A percentile compares a stretch with the other conserved stretches of the same genome.
Conservation (phyloP, 2,329 filamentous ascomycete genomes). For the Byssochlamys sp. region DNA sequence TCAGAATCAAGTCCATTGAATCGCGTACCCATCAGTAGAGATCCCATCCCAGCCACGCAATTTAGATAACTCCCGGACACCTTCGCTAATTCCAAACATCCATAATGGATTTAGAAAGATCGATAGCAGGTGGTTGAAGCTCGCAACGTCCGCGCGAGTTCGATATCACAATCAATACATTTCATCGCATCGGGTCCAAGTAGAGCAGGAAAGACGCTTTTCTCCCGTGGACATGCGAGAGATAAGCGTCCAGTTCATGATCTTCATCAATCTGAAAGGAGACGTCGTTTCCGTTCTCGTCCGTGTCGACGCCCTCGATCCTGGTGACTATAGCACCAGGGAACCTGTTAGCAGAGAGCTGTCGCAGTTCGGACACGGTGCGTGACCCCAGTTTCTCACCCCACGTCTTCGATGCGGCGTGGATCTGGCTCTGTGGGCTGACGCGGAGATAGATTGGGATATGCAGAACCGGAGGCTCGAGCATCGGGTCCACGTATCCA, state of each 20-base stretch:
- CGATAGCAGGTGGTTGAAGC: neutral
- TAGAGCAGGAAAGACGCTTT: conserved; percentile 47
- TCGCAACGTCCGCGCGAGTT: neutral
- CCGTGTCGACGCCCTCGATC: conserved; percentile 58
- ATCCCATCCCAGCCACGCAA: neutral
- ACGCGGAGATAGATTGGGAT: conserved; percentile 62
- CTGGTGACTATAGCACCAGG: conserved; percentile 50
- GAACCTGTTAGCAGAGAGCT: conserved; percentile 52
- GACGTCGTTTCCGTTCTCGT: conserved; percentile 51
- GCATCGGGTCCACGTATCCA: conserved; percentile 29
- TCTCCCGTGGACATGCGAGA: conserved; percentile 52
- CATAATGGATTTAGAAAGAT: neutral
- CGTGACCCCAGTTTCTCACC: conserved; percentile 52
- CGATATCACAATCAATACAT: conserved; percentile 9
- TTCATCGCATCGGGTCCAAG: conserved; percentile 18
- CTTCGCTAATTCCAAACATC: neutral
- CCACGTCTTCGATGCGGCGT: conserved; percentile 46
- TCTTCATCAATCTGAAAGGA: conserved; percentile 59
- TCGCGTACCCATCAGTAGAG: neutral
- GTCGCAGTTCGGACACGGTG: conserved; percentile 54
- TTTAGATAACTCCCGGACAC: neutral
- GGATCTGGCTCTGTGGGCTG: conserved; percentile 52
- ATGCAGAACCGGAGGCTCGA: conserved; percentile 23
- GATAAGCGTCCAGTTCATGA: conserved; percentile 61
- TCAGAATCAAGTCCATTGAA: too few relatives aligned